Base-by-base conservation (phyloP, 345 rosid species). In the Angophora floribunda region DNA sequence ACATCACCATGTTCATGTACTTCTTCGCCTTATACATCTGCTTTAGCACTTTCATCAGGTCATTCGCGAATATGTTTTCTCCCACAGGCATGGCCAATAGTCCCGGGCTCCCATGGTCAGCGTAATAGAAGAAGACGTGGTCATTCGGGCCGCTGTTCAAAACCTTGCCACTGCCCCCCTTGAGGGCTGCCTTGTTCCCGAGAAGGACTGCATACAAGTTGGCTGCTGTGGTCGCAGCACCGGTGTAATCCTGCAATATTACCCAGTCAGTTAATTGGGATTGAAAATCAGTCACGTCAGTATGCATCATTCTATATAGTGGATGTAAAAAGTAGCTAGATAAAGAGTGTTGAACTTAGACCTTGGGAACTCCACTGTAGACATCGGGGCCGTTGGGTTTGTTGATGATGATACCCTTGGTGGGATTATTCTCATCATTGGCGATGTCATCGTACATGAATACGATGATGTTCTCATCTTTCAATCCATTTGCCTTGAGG, bases 391-490 rank as follows among this genome's bases (percentile, higher is more conserved):
- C 99, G 82, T 93, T 88, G 15, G 99, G 99, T 85, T 92, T 94
- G 89, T 97, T 97, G 91, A 97, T 94, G 90, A 97, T 92, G 86
- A 93, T 86, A 22, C 99, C 99, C 11, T 94, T 96, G 88, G 95
- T 95, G 2, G 99, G 99, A 88, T 97, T 97, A 51, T 94, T 79
- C 50, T 85, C 91, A 87, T 93, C 86, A 53, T 50, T 85, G 45
- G 99, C 99, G 57, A 95, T 95, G 75, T 97, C 99, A 88, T 96
- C 99, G 88, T 95, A 94, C 99, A 97, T 96, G 86, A 97, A 90
- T 52, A 97, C 98, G 6, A 97, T 91, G 88, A 96, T 96, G 92
- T 97, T 96, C 90, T 97, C 98, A 84, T 97, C 97, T 86, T 97
- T 93, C 45, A 97, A 36, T 63, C 99, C 99, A 28, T 99, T 97